A percentile compares a stretch with the other conserved stretches of the same genome.
Conservation (phyloP, 805 yeast genomes). For the Schwanniomyces polymorphus region DNA sequence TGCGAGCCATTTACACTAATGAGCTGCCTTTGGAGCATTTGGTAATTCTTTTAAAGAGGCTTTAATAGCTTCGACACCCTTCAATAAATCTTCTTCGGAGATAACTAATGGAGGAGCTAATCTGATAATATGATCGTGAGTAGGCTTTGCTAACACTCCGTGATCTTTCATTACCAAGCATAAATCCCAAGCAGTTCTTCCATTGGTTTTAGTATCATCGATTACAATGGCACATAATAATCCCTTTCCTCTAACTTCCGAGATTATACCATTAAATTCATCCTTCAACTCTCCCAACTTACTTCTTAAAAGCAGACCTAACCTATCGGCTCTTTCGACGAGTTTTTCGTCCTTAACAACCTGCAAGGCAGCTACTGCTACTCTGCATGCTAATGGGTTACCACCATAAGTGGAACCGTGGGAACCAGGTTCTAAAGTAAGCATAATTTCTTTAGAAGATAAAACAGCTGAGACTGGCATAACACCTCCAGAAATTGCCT, state of each 20-base stretch:
- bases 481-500: conserved; percentile 95
- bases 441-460: conserved; percentile 88
- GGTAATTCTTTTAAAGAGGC: conserved; percentile 56
- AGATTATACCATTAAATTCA: conserved; percentile 52
- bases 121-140: conserved; percentile 93
- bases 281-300: conserved; percentile 55
- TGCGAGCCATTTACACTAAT: conserved; percentile 25
- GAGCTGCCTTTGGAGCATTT: conserved; percentile 48
- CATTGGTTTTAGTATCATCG: conserved; percentile 79
- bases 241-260: conserved; percentile 81
- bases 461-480: conserved; percentile 89
- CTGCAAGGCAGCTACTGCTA: conserved; percentile 88
- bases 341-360: conserved; percentile 87
- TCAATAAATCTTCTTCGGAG: conserved; percentile 77
- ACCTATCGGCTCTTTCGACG: conserved; percentile 69
- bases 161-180: conserved; percentile 84
- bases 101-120: conserved; percentile 95
- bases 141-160: conserved; percentile 94
- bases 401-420: conserved; percentile 99
- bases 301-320: conserved; percentile 69
- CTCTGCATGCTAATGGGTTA: conserved; percentile 90
- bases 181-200: conserved; percentile 94
- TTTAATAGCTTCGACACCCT: conserved; percentile 76
- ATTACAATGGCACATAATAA: conserved; percentile 88
- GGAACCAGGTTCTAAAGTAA: conserved; percentile 87